Conservation (phyloP, 768 basidiomycete species). For the Paxillus rubicundulus region DNA sequence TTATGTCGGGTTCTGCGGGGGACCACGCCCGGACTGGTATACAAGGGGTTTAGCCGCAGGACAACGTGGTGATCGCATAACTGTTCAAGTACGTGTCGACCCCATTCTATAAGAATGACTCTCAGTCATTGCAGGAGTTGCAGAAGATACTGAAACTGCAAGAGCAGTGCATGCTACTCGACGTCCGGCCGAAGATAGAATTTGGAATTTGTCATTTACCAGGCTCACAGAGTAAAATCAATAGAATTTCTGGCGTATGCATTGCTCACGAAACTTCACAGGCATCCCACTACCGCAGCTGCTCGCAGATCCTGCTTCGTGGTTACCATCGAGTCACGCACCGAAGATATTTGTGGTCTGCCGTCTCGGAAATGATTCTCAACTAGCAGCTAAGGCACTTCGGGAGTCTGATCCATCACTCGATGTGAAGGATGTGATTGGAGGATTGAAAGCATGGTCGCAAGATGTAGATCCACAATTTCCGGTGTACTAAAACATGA, state of each 20-base stretch:
- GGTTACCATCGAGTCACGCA: slow-evolving; percentile 30
- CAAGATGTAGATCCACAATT: slow-evolving; percentile 69
- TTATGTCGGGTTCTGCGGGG: slow-evolving; percentile 88
- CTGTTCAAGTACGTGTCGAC: slow-evolving; percentile 38
- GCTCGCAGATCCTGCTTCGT: slow-evolving; percentile 53
- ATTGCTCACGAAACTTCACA: slow-evolving; percentile 32
- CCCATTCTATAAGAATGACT: background rate
- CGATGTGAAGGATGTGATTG: slow-evolving; percentile 66
- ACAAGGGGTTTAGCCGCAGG: slow-evolving; percentile 47
- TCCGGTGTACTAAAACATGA: slow-evolving; percentile 64
- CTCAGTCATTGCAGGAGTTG: slow-evolving; percentile 45
- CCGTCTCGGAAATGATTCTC: slow-evolving; percentile 90
- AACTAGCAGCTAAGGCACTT: slow-evolving; percentile 66
- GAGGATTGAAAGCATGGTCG: slow-evolving; percentile 82
- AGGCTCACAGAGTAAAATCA: slow-evolving; percentile 61
- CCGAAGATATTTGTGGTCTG: slow-evolving; percentile 62
- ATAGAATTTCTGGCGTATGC: background rate
- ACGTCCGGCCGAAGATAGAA: slow-evolving; percentile 77
- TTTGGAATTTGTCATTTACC: slow-evolving; percentile 86
- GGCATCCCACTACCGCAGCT: slow-evolving; percentile 73
- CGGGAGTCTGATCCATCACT: slow-evolving; percentile 21
- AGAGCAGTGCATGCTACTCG: slow-evolving; percentile 49
- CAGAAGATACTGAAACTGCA: slow-evolving; percentile 34
- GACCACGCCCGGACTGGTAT: slow-evolving; percentile 65
- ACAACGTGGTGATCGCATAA: slow-evolving; percentile 41